Percentiles rank a stretch among this genome's conserved stretches.
phyloP scores from a whole-genome alignment of 177 flowering plant species.

The Telopea speciosissima region DNA sequence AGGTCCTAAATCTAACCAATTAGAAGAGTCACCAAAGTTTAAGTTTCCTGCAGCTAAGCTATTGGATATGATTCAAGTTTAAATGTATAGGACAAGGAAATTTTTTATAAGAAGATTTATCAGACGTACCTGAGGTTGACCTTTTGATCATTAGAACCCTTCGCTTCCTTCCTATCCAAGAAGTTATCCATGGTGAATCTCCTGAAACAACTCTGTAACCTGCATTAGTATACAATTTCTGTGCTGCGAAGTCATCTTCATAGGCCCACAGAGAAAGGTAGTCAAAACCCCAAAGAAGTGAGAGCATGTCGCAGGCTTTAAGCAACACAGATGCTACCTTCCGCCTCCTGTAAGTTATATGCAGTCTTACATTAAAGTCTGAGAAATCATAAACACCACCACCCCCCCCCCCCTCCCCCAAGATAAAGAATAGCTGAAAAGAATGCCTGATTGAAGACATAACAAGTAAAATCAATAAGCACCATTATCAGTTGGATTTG shows the following conservation, averaged over 20 bases:
- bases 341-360: conserved; percentile 45
- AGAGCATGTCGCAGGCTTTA: conserved; percentile 64
- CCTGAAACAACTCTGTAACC: conserved; percentile 61
- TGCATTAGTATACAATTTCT: conserved; percentile 55
- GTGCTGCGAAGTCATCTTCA: conserved; percentile 78
- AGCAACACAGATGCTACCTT: conserved; percentile 76
- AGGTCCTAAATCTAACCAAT: no score
- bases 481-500: neutral
- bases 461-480: neutral
- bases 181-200: conserved; percentile 64
- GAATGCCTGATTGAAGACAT: neutral
- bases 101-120: neutral
- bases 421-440: neutral
- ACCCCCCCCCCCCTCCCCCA: no score
- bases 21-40: no score
- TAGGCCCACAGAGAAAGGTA: conserved; percentile 69
- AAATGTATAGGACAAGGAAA: neutral
- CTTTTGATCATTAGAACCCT: conserved; percentile 68
- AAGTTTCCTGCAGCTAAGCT: neutral
- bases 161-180: conserved; percentile 80
- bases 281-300: conserved; percentile 53
- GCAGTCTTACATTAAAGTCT: neutral
- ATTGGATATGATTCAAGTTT: neutral
- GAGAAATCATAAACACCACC: neutral
- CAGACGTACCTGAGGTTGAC: neutral